These are phyloP conservation scores for Candida buenavistaensis DNA, from an alignment of 1,139 yeast genomes.

Conservation along the genomic window DNA sequence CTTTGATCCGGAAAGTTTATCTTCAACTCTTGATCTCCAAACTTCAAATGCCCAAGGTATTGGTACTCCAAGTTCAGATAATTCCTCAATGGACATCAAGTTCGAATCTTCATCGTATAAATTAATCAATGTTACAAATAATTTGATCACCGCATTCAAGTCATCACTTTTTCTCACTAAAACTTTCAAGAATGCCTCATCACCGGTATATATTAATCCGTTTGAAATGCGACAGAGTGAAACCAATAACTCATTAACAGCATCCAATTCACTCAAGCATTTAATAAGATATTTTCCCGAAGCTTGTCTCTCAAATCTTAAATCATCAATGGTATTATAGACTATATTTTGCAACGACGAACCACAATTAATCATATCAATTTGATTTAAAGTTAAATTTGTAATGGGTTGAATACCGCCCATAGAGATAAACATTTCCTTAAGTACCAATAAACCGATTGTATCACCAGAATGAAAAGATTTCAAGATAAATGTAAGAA, in stretches of 20 bases:
- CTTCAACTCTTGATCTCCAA: constrained; percentile 54
- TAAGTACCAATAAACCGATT: constrained; percentile 65
- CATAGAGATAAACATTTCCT: constrained; percentile 71
- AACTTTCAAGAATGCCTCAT: constrained; percentile 63
- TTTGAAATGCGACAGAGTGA: constrained; percentile 56
- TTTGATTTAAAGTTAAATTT: constrained; percentile 65
- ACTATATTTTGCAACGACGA: constrained; percentile 56
- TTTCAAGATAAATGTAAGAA: constrained; percentile 62
- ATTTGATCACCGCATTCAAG: constrained; percentile 60
- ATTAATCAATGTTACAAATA: constrained; percentile 59
- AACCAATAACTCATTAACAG: constrained; percentile 64
- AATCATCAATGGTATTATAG: constrained; percentile 62
- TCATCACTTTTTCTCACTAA: constrained; percentile 75
- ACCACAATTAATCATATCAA: constrained; percentile 69
- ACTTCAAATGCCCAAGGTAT: constrained; percentile 74
- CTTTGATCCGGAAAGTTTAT: no score
- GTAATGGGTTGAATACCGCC: constrained; percentile 76
- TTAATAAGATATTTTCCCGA: constrained; percentile 58
- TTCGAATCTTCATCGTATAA: constrained; percentile 46
- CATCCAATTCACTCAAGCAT: constrained; percentile 44
- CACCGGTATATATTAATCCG: constrained; percentile 41
- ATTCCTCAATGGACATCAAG: constrained; percentile 46
- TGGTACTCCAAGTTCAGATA: constrained; percentile 50
- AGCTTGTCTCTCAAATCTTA: constrained; percentile 43
- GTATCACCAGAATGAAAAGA: constrained; percentile 63